Evolutionary conservation across 257 asterid species (phyloP).

Genomic region (Gentiana dahurica): DNA sequence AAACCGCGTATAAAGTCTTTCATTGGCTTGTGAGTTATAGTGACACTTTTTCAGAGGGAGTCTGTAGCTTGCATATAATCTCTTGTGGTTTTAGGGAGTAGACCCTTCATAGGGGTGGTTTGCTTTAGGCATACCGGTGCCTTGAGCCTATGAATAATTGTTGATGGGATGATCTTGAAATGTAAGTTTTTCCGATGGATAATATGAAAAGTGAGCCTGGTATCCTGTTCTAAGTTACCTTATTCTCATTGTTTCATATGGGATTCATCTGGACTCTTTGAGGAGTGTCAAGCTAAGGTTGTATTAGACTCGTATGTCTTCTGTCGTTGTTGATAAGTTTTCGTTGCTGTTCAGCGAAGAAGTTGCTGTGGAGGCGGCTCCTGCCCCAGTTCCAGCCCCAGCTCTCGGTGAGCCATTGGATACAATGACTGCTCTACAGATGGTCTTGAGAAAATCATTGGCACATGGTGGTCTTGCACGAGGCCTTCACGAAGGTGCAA

Average conservation of each 20-base stretch:
- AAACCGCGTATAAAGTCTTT: too few species aligned
- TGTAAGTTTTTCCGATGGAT: background rate
- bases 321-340: background rate
- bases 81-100: background rate
- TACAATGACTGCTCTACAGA: slow-evolving; percentile 53
- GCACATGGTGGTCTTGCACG: slow-evolving; percentile 64
- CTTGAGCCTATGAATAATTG: too few species aligned
- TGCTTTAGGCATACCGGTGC: too few species aligned
- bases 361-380: slow-evolving; percentile 5
- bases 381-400: slow-evolving; percentile 19
- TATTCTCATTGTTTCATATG: background rate
- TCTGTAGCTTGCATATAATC: background rate
- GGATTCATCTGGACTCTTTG: too few species aligned
- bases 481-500: slow-evolving; percentile 62
- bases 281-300: too few species aligned
- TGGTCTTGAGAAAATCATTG: slow-evolving; percentile 51
- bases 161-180: background rate
- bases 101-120: too few species aligned
- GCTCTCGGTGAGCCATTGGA: slow-evolving; percentile 62
- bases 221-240: too few species aligned
- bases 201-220: background rate
- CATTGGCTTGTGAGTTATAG: too few species aligned
- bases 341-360: background rate
- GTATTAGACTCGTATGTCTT: background rate
- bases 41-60: too few species aligned